Conservation (phyloP, 257 asterid genomes). For the Henckelia pumila region DNA sequence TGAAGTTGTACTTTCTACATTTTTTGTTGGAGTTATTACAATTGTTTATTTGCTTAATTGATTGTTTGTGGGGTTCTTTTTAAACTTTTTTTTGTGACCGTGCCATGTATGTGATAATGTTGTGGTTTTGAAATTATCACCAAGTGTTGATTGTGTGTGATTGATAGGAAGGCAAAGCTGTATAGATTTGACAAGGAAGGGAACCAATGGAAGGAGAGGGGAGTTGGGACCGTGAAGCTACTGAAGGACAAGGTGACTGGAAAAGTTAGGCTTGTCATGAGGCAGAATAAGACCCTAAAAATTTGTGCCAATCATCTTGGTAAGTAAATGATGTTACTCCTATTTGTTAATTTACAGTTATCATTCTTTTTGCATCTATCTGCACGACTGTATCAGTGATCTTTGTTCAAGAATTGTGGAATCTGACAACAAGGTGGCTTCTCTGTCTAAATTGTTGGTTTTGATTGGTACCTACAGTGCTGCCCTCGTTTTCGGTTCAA, state of each 20-base stretch:
- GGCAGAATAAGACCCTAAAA: slow-evolving; percentile 24
- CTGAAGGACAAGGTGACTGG: slow-evolving; percentile 23
- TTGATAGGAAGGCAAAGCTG: slow-evolving; percentile 14
- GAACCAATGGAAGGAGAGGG: slow-evolving; percentile 27
- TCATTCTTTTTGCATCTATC: neutral
- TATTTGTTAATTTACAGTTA: neutral
- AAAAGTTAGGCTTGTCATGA: slow-evolving; percentile 22
- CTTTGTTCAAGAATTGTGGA: neutral
- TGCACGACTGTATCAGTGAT: neutral
- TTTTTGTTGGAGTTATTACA: neutral
- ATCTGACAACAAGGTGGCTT: neutral
- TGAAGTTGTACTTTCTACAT: neutral
- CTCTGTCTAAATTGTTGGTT: neutral
- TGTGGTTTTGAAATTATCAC: neutral
- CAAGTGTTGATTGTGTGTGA: neutral
- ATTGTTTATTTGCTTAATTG: neutral
- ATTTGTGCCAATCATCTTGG: slow-evolving; percentile 26
- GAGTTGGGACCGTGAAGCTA: slow-evolving; percentile 21
- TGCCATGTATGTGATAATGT: neutral
- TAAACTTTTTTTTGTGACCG: no score
- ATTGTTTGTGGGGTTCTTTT: neutral
- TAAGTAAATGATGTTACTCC: neutral
- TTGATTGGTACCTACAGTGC: slow-evolving; percentile 26
- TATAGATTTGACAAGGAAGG: slow-evolving; percentile 25
- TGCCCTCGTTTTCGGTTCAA: slow-evolving; percentile 39